These are phyloP conservation scores for Waltiozyma sp. DNA, from an alignment of 1,139 yeast species.

Conservation along the genomic window DNA sequence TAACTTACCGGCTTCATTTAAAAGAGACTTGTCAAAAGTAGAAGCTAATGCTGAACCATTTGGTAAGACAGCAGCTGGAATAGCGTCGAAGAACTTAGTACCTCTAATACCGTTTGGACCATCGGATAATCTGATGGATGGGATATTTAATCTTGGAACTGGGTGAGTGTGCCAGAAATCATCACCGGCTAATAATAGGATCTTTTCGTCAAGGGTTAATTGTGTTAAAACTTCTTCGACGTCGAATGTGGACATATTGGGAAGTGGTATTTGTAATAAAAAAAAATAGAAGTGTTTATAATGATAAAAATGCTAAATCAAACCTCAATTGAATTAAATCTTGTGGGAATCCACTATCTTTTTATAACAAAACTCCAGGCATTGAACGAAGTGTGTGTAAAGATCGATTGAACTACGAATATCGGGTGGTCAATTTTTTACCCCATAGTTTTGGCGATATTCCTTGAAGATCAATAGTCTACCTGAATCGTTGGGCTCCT, in stretches of 20 bases:
- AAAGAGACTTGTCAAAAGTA: conserved; percentile 29
- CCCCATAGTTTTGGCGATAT: no score
- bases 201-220: conserved; percentile 37
- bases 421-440: no score
- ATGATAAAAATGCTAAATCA: no score
- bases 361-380: no score
- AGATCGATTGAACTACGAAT: no score
- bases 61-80: conserved; percentile 43
- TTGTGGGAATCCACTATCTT: no score
- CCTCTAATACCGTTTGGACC: conserved; percentile 51
- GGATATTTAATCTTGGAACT: conserved; percentile 34
- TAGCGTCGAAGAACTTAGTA: conserved; percentile 33
- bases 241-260: conserved; percentile 23
- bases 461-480: no score
- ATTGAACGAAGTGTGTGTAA: no score
- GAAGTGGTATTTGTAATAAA: not conserved
- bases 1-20: conserved; percentile 32
- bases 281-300: no score
- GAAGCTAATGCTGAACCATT: conserved; percentile 29
- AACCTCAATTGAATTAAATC: no score
- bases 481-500: no score
- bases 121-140: conserved; percentile 30
- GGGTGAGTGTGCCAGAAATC: conserved; percentile 49
- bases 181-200: conserved; percentile 35
- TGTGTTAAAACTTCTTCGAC: conserved; percentile 32